phyloP scores from a whole-genome alignment of 768 basidiomycete species.

The Boletus pseudo-olivaceus region DNA sequence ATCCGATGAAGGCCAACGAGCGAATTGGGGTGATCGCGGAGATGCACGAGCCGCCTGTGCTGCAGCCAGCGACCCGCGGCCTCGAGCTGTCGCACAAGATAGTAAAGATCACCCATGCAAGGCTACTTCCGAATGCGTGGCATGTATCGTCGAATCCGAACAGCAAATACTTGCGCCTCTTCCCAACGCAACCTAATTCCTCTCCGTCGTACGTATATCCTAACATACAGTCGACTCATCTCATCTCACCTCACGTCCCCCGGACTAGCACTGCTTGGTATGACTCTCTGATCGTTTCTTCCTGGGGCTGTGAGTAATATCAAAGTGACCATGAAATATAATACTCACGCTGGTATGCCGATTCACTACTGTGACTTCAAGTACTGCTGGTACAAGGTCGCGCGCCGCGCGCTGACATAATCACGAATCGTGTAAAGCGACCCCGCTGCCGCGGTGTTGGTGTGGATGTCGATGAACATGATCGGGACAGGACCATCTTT shows the following conservation, averaged over 20 bases:
- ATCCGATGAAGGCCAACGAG: too few species aligned
- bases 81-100: neutral
- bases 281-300: neutral
- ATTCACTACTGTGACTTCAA: too few species aligned
- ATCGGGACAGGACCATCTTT: neutral
- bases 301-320: neutral
- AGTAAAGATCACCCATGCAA: neutral
- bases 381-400: neutral
- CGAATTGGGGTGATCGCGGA: too few species aligned
- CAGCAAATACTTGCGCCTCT: neutral
- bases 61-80: too few species aligned
- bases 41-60: too few species aligned
- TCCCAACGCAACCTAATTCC: neutral
- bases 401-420: neutral
- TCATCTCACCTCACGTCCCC: neutral
- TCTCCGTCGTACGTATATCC: neutral
- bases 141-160: neutral
- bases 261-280: neutral
- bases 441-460: neutral
- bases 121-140: neutral
- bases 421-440: fast-evolving
- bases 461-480: neutral
- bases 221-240: neutral
- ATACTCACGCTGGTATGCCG: neutral
- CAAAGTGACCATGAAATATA: too few species aligned